Evolutionary conservation across 202 grass and related monocot species (phyloP).

Genomic region (Setaria italica): DNA sequence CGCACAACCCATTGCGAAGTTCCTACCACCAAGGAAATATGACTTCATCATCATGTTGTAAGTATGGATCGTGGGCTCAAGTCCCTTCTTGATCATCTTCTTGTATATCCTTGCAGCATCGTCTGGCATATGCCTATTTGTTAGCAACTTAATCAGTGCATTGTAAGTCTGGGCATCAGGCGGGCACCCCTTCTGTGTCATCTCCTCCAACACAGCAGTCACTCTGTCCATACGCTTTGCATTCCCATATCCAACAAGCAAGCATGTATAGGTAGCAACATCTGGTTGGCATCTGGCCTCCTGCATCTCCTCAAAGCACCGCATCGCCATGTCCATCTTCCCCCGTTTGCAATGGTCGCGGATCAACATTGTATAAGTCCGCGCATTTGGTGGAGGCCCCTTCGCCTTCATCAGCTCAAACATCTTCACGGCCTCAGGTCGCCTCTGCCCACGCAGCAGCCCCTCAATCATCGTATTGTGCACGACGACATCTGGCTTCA

Average conservation of each 20-base stretch:
- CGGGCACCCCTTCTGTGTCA: constrained; percentile 63
- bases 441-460: constrained; percentile 73
- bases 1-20: constrained; percentile 71
- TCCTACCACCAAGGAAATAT: constrained; percentile 70
- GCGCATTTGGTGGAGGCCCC: constrained; percentile 70
- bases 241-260: constrained; percentile 92
- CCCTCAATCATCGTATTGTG: constrained; percentile 92
- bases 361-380: constrained; percentile 88
- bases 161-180: constrained; percentile 76
- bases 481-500: constrained; percentile 67
- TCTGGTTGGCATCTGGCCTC: constrained; percentile 51
- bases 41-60: constrained; percentile 99
- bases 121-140: constrained; percentile 68
- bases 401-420: constrained; percentile 95
- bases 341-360: constrained; percentile 70
- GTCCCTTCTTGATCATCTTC: constrained; percentile 88
- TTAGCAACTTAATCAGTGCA: constrained; percentile 90
- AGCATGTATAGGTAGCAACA: constrained; percentile 72
- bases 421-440: constrained; percentile 77
- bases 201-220: constrained; percentile 65
- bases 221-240: constrained; percentile 78
- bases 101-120: constrained; percentile 78
- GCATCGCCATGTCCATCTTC: constrained; percentile 82
- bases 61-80: constrained; percentile 75
- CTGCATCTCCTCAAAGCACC: constrained; percentile 73